Base-by-base conservation (phyloP, 805 yeast genomes). In the Lipomyces chichibuensis region DNA sequence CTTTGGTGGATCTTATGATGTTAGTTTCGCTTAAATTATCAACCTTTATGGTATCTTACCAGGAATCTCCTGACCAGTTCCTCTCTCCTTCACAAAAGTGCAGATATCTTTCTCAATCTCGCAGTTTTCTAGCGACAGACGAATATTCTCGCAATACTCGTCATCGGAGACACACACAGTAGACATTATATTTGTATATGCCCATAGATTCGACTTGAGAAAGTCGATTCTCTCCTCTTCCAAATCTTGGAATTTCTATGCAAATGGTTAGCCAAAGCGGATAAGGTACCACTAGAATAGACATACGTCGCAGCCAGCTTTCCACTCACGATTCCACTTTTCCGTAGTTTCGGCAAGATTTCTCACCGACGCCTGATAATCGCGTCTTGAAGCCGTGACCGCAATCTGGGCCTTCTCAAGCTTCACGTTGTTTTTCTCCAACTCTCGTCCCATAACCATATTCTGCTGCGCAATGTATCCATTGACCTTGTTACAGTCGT, bases 161-260 rank as follows among this genome's bases (percentile, higher is more conserved):
- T 92, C 97, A 73, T 88, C 90, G 56, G 86, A 85, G 39, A 91
- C 93, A 75, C 97, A 92, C 2, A 87, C 82, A 0, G 91, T 83
- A 7, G 96, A 90, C 8, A 90, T 81, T 52, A 87, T 82, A 77
- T 91, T 91, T 58, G 94, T 87, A 74, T 83, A 91, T 55, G 87
- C 89, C 90, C 96, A 92, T 66, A 92, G 77, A 71, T 87, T 90
- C 20, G 88, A 80, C 73, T 90, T 88, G 65, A 89, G 74, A 69
- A 87, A 84, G 72, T 88, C 88, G 64, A 90, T 84, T 69, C 93
- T 83, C 74, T 89, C 92, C 59, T 86, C 85, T 75, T 91, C 97
- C 58, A 89, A 77, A 62, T 80, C 83, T 77, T 91, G 92, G 69
- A 88, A 81, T 69, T 84, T 84, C 69, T 65, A 58, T 2, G 32